These are phyloP conservation scores for Aspergillus ochraceus DNA, from an alignment of 2,329 filamentous ascomycete species.

Conservation along the genomic window DNA sequence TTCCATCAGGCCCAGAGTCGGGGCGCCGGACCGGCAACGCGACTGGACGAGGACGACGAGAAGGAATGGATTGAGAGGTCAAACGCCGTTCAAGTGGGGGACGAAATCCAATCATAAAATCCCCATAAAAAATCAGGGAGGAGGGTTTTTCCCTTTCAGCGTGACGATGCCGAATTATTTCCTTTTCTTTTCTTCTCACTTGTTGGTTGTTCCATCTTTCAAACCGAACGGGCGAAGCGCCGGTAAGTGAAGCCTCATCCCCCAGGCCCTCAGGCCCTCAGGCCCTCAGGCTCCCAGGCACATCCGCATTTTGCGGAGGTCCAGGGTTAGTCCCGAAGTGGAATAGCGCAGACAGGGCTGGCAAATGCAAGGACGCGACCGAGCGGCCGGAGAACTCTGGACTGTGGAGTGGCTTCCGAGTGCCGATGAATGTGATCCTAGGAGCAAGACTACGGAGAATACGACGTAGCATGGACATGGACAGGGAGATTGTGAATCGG, in stretches of 20 bases:
- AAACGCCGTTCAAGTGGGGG: not conserved
- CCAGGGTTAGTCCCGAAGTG: conserved; percentile 16
- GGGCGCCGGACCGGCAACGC: conserved; percentile 32
- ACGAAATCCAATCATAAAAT: not conserved
- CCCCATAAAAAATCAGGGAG: not conserved
- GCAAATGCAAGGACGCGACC: conserved; percentile 16
- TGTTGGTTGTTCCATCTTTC: too few species aligned
- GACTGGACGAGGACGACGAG: conserved; percentile 18
- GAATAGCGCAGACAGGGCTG: conserved; percentile 11
- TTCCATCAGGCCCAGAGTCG: conserved; percentile 23
- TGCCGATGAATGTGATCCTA: conserved; percentile 19
- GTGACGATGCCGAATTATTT: not conserved
- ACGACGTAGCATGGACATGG: not conserved
- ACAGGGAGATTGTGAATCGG: not conserved
- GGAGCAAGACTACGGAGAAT: not conserved
- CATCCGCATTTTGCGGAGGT: conserved; percentile 14
- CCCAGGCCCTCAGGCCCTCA: not conserved
- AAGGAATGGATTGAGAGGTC: conserved; percentile 7
- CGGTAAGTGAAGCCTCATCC: too few species aligned
- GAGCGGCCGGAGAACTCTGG: conserved; percentile 17
- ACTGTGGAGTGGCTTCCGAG: conserved; percentile 20
- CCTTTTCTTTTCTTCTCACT: not conserved
- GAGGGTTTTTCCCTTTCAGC: not conserved
- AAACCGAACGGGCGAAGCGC: too few species aligned
- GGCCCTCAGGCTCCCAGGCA: conserved; percentile 13